These are phyloP conservation scores for Lasiosphaeria hispida DNA, from an alignment of 495 filamentous ascomycete species.

Conservation along the genomic window DNA sequence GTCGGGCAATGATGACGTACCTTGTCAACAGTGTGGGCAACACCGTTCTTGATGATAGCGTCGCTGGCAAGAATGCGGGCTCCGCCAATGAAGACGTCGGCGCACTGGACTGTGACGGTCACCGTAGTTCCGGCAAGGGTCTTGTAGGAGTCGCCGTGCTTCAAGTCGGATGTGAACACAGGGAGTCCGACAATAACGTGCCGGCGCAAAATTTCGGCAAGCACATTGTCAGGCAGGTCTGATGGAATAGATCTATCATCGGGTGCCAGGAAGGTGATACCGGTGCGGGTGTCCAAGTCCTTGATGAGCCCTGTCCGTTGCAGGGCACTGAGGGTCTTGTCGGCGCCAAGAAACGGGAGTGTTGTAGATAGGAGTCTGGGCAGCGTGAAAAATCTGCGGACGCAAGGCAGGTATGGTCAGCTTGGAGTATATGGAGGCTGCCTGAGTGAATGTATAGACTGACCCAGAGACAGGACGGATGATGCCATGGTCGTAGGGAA, in stretches of 20 bases:
- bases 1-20: not conserved
- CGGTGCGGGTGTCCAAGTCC: constrained; percentile 3
- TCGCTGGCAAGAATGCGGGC: constrained; percentile 10
- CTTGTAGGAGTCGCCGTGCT: constrained; percentile 12
- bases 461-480: constrained; percentile 13
- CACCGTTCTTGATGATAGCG: constrained; percentile 15
- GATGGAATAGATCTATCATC: constrained; percentile 2
- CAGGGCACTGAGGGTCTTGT: constrained; percentile 32
- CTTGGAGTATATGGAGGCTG: too few relatives aligned
- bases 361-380: constrained; percentile 2
- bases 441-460: not conserved
- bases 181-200: constrained; percentile 7
- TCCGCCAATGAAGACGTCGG: constrained; percentile 11
- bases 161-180: constrained; percentile 13
- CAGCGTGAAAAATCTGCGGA: constrained; percentile 10
- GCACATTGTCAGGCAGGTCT: not conserved
- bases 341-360: constrained; percentile 7
- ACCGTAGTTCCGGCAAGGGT: constrained; percentile 13
- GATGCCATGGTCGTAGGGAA: constrained; percentile 8
- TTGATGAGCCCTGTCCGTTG: constrained; percentile 4
- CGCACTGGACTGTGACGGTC: constrained; percentile 9
- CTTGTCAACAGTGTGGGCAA: constrained; percentile 14
- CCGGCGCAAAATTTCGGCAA: constrained; percentile 8
- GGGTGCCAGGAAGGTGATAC: constrained; percentile 12
- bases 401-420: too few relatives aligned